phyloP scores from a whole-genome alignment of 2,329 filamentous ascomycete species.

The Aureobasidium melanogenum region DNA sequence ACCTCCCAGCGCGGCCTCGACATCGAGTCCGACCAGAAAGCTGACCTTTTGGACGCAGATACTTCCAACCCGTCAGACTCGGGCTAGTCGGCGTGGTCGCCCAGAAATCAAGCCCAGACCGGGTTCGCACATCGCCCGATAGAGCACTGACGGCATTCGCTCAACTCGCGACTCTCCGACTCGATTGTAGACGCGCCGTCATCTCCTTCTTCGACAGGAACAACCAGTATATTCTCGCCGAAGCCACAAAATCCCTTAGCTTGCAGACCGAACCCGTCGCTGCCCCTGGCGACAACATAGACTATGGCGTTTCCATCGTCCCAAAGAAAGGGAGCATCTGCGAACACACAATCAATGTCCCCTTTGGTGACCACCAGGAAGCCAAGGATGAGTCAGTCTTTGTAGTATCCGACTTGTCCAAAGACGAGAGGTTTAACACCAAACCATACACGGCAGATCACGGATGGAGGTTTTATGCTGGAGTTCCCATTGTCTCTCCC shows the following conservation, averaged over 20 bases:
- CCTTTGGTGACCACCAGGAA: background rate
- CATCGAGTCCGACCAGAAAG: background rate
- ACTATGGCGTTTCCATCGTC: slow-evolving; percentile 23
- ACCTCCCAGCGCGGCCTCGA: slow-evolving; percentile 11
- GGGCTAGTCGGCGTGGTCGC: slow-evolving; percentile 17
- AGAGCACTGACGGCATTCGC: slow-evolving; percentile 38
- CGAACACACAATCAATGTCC: slow-evolving; percentile 20
- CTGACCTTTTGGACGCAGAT: background rate
- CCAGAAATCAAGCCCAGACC: background rate
- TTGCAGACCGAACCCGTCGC: slow-evolving; percentile 23
- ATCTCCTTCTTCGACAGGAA: slow-evolving; percentile 44
- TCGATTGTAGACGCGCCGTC: slow-evolving; percentile 41
- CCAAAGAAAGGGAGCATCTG: slow-evolving; percentile 24
- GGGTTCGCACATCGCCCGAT: slow-evolving; percentile 20
- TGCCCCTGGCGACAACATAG: slow-evolving; percentile 20
- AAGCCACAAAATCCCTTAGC: slow-evolving; percentile 42
- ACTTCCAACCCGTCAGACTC: slow-evolving; percentile 18
- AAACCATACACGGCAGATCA: slow-evolving; percentile 22
- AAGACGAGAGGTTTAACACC: slow-evolving; percentile 26
- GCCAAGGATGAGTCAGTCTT: slow-evolving; percentile 16
- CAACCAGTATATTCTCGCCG: slow-evolving; percentile 45
- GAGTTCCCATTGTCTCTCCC: slow-evolving; percentile 25
- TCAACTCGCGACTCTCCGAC: slow-evolving; percentile 43
- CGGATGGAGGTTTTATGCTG: slow-evolving; percentile 25
- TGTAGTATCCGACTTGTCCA: slow-evolving; percentile 18